These are phyloP conservation scores for Priceomyces fermenticarens DNA, from an alignment of 805 yeast genomes.

Conservation along the genomic window DNA sequence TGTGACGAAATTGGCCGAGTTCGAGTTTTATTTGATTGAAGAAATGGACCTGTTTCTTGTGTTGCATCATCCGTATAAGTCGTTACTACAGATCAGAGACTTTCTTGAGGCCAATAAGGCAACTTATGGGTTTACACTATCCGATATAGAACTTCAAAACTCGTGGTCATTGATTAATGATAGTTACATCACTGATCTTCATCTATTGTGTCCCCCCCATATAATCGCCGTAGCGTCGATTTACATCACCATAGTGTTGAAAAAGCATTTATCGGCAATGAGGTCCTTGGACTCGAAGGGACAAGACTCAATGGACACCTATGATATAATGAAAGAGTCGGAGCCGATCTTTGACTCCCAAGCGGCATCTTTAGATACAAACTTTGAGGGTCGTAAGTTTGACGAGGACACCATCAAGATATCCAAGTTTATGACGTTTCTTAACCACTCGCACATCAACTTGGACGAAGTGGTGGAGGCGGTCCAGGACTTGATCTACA, in stretches of 20 bases:
- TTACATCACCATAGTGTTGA: slow-evolving; percentile 70
- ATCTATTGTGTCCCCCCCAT: slow-evolving; percentile 84
- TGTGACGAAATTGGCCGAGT: slow-evolving; percentile 86
- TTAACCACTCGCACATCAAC: slow-evolving; percentile 76
- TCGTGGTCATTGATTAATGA: slow-evolving; percentile 91
- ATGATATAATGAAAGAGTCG: slow-evolving; percentile 27
- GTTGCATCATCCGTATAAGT: slow-evolving; percentile 74
- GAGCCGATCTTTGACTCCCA: slow-evolving; percentile 2
- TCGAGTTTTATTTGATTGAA: slow-evolving; percentile 90
- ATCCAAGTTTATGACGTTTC: slow-evolving; percentile 57
- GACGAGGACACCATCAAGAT: slow-evolving; percentile 45
- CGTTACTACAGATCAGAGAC: slow-evolving; percentile 53
- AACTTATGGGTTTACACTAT: slow-evolving; percentile 31
- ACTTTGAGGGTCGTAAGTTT: slow-evolving; percentile 24
- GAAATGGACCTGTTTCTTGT: slow-evolving; percentile 73
- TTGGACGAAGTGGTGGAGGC: slow-evolving; percentile 75
- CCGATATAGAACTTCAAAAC: slow-evolving; percentile 72
- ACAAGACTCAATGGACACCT: slow-evolving; percentile 26
- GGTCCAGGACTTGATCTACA: slow-evolving; percentile 76
- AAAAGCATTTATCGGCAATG: slow-evolving; percentile 27
- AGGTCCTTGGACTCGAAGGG: not conserved
- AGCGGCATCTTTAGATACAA: slow-evolving; percentile 5
- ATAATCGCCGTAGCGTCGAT: slow-evolving; percentile 77
- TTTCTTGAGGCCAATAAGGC: slow-evolving; percentile 31
- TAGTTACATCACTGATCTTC: slow-evolving; percentile 82